Evolutionary conservation across 345 rosid species (phyloP).

Genomic region (Carallia pectinifolia): DNA sequence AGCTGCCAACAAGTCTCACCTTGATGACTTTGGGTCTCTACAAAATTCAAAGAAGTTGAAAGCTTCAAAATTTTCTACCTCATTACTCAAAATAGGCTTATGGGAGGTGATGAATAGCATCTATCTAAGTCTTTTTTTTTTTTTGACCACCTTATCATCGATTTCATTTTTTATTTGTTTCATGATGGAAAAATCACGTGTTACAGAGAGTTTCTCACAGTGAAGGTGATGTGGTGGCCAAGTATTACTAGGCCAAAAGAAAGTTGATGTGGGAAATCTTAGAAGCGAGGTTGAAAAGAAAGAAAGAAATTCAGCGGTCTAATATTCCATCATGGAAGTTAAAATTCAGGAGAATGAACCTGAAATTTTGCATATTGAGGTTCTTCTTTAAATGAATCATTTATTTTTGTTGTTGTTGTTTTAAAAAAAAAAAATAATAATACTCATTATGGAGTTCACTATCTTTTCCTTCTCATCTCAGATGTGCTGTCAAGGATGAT

Average conservation of each 20-base stretch:
- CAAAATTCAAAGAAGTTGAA: background rate
- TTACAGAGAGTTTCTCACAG: constrained; percentile 30
- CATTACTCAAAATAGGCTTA: background rate
- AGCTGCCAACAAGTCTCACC: too few relatives aligned
- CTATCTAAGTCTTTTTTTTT: background rate
- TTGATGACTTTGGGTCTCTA: too few relatives aligned
- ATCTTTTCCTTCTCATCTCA: too few relatives aligned
- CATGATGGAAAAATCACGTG: background rate
- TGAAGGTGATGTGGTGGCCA: constrained; percentile 52
- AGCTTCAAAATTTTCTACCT: background rate
- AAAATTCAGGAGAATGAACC: constrained; percentile 16
- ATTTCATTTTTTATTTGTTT: background rate
- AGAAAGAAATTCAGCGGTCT: constrained; percentile 39
- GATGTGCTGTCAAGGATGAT: too few relatives aligned
- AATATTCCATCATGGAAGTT: constrained; percentile 32
- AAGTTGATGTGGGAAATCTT: constrained; percentile 68
- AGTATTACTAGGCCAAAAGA: constrained; percentile 53
- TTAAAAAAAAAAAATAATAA: too few relatives aligned
- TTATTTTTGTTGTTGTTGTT: background rate
- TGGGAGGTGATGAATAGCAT: background rate
- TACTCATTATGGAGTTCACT: background rate
- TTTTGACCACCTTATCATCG: background rate
- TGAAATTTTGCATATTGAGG: constrained; percentile 39
- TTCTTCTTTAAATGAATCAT: background rate
- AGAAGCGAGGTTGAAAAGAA: constrained; percentile 32